Evolutionary conservation across 2,329 filamentous ascomycete genomes (phyloP), one percentile per base, ranked within the genome.

Genomic region (Aureobasidium sp.): DNA sequence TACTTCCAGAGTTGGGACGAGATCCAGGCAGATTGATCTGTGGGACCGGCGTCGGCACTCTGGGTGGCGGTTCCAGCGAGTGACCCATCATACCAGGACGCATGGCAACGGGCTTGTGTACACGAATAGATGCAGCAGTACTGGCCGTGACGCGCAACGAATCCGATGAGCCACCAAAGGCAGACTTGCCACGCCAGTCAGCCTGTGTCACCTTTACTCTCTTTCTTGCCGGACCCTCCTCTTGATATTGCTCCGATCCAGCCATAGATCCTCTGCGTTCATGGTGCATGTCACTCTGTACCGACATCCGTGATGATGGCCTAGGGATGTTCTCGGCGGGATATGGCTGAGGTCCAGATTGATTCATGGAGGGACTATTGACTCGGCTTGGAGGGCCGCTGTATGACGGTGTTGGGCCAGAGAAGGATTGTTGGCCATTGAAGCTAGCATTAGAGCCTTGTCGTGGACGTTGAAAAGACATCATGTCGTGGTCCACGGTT

Each of bases 121-220:
- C 87, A 47, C 93, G 88, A 63, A 97, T 81, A 5, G 92, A 96
- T 45, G 91, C 90, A 47, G 92, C 88, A 16, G 90, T 96, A 71
- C 91, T 96, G 50, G 93, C 93, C 63, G 90, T 87, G n/a, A 96
- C 91, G 53, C 92, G 84, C 29, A 97, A 78, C 53, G 94, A 91
- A 10, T 86, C 83, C 3, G 70, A 69, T 34, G 86, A 86, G 42
- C 84, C 81, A 57, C 87, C 89, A 68, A 97, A 89, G 27, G 84
- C 85, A 64, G 81, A 83, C 66, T 84, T 87, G 55, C 86, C 86
- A n/a, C 85, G 85, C 76, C 86, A 87, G 65, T 89, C 85, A 11
- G 87, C 83, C 70, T 87, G 84, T 25, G 85, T 90, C 29, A 88
- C 84, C 70, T 90, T 94, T 37, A 87, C 91, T 68, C 92, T 83